Percentiles rank a stretch among this genome's conserved stretches.
These are phyloP conservation scores for Eutrema heterophyllum DNA, from an alignment of 345 rosid genomes.

Conservation along the genomic window DNA sequence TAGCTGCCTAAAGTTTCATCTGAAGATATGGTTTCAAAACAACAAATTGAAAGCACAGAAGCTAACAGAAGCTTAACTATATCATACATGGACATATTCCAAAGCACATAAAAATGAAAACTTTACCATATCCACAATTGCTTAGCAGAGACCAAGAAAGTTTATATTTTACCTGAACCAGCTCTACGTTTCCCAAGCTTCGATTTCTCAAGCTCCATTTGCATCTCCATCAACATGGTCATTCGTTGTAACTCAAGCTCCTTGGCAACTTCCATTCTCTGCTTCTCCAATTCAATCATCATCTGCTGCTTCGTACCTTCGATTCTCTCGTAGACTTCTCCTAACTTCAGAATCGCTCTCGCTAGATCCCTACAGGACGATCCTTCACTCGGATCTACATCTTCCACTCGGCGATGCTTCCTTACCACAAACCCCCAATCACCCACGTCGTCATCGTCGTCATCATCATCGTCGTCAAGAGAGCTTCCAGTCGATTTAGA, in stretches of 20 bases:
- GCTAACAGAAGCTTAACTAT: not conserved
- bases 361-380: slow-evolving; percentile 50
- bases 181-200: slow-evolving; percentile 34
- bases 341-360: slow-evolving; percentile 56
- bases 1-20: not conserved
- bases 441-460: slow-evolving; percentile 41
- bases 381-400: slow-evolving; percentile 38
- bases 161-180: slow-evolving; percentile 24
- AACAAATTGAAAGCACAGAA: not conserved
- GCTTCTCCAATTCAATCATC: slow-evolving; percentile 74
- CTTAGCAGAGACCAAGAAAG: not conserved
- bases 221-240: slow-evolving; percentile 68
- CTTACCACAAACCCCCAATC: slow-evolving; percentile 40
- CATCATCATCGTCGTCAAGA: slow-evolving; percentile 43
- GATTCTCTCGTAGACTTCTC: slow-evolving; percentile 63
- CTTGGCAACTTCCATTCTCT: slow-evolving; percentile 65
- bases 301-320: slow-evolving; percentile 60
- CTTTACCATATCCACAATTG: not conserved
- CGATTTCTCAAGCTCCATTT: slow-evolving; percentile 56
- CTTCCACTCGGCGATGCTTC: slow-evolving; percentile 40
- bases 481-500: slow-evolving; percentile 41
- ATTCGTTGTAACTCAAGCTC: slow-evolving; percentile 68
- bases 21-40: not conserved
- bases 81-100: not conserved
- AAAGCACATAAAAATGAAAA: not conserved